Evolutionary conservation across 1,139 yeast species (phyloP), one percentile per base, ranked within the genome.

Genomic region (Taphrina deformans): DNA sequence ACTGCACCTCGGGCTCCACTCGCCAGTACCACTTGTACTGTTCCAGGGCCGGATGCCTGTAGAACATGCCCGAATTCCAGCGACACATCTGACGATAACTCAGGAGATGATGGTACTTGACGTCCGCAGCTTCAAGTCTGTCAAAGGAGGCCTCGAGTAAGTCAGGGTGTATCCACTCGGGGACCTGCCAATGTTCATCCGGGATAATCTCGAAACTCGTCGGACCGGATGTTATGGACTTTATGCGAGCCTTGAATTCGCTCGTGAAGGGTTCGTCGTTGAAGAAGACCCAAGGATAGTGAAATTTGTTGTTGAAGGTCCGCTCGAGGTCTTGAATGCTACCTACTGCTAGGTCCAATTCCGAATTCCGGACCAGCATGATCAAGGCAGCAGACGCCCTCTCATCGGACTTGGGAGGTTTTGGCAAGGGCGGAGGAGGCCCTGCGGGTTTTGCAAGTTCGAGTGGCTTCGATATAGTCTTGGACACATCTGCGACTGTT

Each of bases 11-110:
- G 31, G 97, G 96, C 77, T 91, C 97, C 67, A 91, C 96, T 77
- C 97, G 85, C 97, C 97, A 91, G 79, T 90, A 91, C 79, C 85
- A 90, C 70, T 87, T 89, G 75, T 86, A 90, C 48, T 87, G 86
- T 67, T 80, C 80, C 81, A 90, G 77, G 56, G 88, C 75, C 58
- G 84, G 85, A 73, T 89, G 95, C 76, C 89, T 82, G 80, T 84
- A 91, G 79, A 91, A 90, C 77, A 90, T 88, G 0, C 97, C 97
- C 29, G 93, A 86, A 75, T 91, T 96, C 74, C 81, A 91, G 74
- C 97, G 85, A 77, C 97, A 91, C 97, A 91, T 91, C 77, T 86
- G 89, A 6, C 92, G 80, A 74, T 88, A 88, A 61, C 85, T 79
- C 71, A 83, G 88, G 1, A 83, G 79, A 55, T 80, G 88, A 0